phyloP scores from a whole-genome alignment of 139 green algal species.

The Dunaliella primolecta region DNA sequence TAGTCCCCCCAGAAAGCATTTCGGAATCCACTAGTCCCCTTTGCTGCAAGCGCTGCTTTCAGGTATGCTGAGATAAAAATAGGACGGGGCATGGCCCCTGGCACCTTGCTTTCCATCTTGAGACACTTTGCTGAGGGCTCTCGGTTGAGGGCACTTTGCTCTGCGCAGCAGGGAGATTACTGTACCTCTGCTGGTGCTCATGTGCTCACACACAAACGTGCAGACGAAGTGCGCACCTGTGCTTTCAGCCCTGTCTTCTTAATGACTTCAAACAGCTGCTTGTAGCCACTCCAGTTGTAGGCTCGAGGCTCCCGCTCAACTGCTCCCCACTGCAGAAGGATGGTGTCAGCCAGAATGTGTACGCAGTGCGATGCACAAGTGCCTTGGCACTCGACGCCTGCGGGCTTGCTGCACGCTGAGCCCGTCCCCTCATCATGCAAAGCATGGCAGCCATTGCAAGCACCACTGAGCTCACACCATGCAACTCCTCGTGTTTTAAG shows the following conservation, averaged over 20 bases:
- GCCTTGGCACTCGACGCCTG: neutral
- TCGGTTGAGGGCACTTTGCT: no score
- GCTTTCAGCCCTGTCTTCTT: constrained; percentile 71
- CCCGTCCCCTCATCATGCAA: no score
- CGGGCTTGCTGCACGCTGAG: no score
- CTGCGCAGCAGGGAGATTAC: no score
- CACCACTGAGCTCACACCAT: neutral
- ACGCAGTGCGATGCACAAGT: neutral
- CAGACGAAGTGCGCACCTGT: constrained; percentile 43
- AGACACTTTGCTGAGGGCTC: no score
- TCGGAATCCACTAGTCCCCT: no score
- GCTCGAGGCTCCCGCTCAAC: constrained; percentile 73
- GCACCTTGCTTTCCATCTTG: no score
- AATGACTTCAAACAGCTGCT: constrained; percentile 74
- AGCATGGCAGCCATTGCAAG: neutral
- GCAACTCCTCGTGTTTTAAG: neutral
- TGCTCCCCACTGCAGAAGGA: constrained; percentile 74
- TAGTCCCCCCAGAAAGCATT: no score
- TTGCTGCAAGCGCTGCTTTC: no score
- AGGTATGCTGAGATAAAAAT: no score
- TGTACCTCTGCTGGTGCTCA: no score
- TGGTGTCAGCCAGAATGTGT: neutral
- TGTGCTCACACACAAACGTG: neutral
- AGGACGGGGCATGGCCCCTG: no score
- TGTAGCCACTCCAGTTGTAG: constrained; percentile 85